phyloP scores from a whole-genome alignment of 352 stramenopile species.

The Globisporangium apiculatum region DNA sequence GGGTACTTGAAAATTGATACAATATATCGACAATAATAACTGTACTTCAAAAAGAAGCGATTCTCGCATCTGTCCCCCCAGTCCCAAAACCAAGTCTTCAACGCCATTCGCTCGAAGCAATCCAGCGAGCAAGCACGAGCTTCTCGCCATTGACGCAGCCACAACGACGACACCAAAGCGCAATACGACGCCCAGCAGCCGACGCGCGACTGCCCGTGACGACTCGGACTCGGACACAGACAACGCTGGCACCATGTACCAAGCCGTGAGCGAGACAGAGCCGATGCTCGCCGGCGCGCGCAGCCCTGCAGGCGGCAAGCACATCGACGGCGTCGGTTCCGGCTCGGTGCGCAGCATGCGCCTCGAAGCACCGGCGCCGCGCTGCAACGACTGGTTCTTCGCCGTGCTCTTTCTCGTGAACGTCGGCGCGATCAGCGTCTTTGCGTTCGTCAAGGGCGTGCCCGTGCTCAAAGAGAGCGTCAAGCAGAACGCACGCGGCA shows the following conservation, averaged over 20 bases:
- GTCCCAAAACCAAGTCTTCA: too few relatives aligned
- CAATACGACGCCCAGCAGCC: background rate
- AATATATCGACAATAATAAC: too few relatives aligned
- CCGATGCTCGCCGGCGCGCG: constrained; percentile 52
- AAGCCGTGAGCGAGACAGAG: constrained; percentile 57
- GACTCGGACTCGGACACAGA: constrained; percentile 14
- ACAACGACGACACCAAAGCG: too few relatives aligned
- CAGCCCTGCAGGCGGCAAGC: constrained; percentile 23
- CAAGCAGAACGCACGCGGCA: constrained; percentile 1
- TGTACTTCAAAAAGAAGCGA: too few relatives aligned
- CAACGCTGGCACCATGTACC: constrained; percentile 45
- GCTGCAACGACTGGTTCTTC: constrained; percentile 74
- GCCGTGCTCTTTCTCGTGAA: constrained; percentile 64
- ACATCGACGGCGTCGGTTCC: constrained; percentile 19
- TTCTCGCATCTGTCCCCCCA: too few relatives aligned
- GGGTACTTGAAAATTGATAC: too few relatives aligned
- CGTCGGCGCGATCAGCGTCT: constrained; percentile 42
- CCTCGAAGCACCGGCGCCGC: constrained; percentile 39
- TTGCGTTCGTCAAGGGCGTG: constrained; percentile 68
- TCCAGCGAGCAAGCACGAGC: too few relatives aligned
- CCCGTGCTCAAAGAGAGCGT: constrained; percentile 28
- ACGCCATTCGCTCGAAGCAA: too few relatives aligned
- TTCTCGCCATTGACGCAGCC: too few relatives aligned
- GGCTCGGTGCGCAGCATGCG: constrained; percentile 59
- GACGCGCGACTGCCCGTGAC: constrained; percentile 7